Percentiles rank a stretch among this genome's conserved stretches.
These are phyloP conservation scores for Xylariaceae sp. DNA, from an alignment of 2,329 filamentous ascomycete genomes.

Conservation along the genomic window DNA sequence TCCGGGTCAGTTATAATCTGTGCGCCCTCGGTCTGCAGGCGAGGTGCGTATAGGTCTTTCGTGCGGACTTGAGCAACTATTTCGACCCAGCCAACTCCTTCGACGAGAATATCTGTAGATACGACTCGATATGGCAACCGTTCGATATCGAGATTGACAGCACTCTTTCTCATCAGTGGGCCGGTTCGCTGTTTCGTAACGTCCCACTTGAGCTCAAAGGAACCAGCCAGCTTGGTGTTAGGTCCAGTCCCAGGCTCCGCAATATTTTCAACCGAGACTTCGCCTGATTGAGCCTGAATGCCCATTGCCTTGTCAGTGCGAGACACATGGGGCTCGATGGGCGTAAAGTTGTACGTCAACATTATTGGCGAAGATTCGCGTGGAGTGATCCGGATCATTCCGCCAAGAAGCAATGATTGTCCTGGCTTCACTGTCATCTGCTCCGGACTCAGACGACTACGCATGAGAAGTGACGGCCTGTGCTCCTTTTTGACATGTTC, in stretches of 20 bases:
- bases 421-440: conserved; percentile 70
- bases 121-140: conserved; percentile 75
- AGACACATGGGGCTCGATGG: conserved; percentile 72
- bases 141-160: conserved; percentile 60
- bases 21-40: conserved; percentile 13
- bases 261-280: conserved; percentile 61
- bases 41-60: conserved; percentile 38
- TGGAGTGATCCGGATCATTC: conserved; percentile 84
- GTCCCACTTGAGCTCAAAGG: conserved; percentile 72
- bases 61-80: conserved; percentile 75
- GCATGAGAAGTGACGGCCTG: conserved; percentile 72
- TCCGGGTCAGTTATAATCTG: conserved; percentile 11
- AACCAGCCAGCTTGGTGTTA: conserved; percentile 66
- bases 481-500: conserved; percentile 64
- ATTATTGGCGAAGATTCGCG: conserved; percentile 60
- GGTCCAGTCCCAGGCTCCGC: conserved; percentile 53
- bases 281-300: conserved; percentile 62
- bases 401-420: conserved; percentile 79
- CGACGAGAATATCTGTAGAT: conserved; percentile 79
- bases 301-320: conserved; percentile 73
- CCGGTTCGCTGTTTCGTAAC: conserved; percentile 78
- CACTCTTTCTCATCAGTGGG: conserved; percentile 61
- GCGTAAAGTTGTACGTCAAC: conserved; percentile 82
- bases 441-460: conserved; percentile 65
- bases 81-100: conserved; percentile 93